phyloP scores from a whole-genome alignment of 331 rosid genomes.

The Malus hybrid region DNA sequence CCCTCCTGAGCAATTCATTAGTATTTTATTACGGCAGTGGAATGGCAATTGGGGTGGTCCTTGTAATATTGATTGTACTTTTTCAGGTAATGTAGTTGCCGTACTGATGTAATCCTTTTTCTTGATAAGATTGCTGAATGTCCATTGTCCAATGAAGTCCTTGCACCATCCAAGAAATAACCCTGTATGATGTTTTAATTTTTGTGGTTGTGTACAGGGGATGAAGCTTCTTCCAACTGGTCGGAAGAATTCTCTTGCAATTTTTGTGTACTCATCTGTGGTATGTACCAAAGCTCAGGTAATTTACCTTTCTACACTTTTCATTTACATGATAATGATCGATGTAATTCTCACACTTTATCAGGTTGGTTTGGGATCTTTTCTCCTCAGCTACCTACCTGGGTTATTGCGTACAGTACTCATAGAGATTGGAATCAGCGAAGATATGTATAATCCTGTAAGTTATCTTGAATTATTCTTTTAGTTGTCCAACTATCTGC shows the following conservation, averaged over 20 bases:
- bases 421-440: conserved; percentile 61
- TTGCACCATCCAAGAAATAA: neutral
- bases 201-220: conserved; percentile 57
- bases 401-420: conserved; percentile 52
- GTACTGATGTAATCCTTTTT: neutral
- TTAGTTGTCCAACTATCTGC: conserved; percentile 17
- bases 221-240: conserved; percentile 97
- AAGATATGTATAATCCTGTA: conserved; percentile 97
- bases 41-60: conserved; percentile 76
- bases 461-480: conserved; percentile 40
- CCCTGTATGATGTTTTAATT: neutral
- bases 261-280: conserved; percentile 66
- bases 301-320: conserved; percentile 2
- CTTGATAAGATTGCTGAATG: neutral
- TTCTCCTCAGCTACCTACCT: conserved; percentile 70
- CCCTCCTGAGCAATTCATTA: conserved; percentile 60
- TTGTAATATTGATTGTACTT: conserved; percentile 74
- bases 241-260: conserved; percentile 70
- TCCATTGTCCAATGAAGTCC: neutral
- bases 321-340: conserved; percentile 13
- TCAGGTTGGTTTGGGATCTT: conserved; percentile 77
- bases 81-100: conserved; percentile 61
- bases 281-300: conserved; percentile 40
- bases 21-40: conserved; percentile 75
- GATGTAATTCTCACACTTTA: conserved; percentile 11